Evolutionary conservation across 805 yeast genomes (phyloP).

Genomic region (Brettanomyces sp.): DNA sequence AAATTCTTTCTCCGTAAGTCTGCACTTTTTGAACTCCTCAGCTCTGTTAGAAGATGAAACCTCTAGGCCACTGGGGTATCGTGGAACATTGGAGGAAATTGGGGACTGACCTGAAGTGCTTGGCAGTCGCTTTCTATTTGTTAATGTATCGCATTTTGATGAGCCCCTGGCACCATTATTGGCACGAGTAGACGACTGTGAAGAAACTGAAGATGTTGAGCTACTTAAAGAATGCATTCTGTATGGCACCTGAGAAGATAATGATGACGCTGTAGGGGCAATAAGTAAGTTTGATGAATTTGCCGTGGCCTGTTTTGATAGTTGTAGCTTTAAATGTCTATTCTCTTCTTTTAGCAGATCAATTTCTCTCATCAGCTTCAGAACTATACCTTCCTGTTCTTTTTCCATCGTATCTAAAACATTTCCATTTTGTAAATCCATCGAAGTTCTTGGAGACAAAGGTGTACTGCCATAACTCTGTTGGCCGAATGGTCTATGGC

Average conservation of each 20-base stretch:
- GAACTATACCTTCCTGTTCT: slow-evolving; percentile 69
- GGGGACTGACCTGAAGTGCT: background rate
- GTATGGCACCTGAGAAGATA: slow-evolving; percentile 4
- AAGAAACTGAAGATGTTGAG: background rate
- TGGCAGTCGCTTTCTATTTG: background rate
- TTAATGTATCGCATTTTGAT: background rate
- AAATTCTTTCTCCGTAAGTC: too few relatives aligned
- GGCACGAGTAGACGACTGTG: background rate
- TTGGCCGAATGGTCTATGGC: too few relatives aligned
- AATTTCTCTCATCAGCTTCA: slow-evolving; percentile 58
- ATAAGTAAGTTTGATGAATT: too few relatives aligned
- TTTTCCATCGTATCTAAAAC: slow-evolving; percentile 55
- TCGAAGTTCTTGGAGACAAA: background rate
- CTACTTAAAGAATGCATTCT: background rate
- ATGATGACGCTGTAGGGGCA: background rate
- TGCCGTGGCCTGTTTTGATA: slow-evolving; percentile 6
- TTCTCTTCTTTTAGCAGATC: slow-evolving; percentile 44
- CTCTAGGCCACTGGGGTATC: background rate
- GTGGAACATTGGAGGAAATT: background rate
- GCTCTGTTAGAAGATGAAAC: background rate
- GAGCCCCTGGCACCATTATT: background rate
- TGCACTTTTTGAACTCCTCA: background rate
- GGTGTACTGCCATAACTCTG: background rate
- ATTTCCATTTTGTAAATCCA: slow-evolving; percentile 26
- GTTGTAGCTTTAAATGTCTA: slow-evolving; percentile 26